These are phyloP conservation scores for Aristolochia contorta DNA, from an alignment of 164 flowering plant species.

Conservation along the genomic window DNA sequence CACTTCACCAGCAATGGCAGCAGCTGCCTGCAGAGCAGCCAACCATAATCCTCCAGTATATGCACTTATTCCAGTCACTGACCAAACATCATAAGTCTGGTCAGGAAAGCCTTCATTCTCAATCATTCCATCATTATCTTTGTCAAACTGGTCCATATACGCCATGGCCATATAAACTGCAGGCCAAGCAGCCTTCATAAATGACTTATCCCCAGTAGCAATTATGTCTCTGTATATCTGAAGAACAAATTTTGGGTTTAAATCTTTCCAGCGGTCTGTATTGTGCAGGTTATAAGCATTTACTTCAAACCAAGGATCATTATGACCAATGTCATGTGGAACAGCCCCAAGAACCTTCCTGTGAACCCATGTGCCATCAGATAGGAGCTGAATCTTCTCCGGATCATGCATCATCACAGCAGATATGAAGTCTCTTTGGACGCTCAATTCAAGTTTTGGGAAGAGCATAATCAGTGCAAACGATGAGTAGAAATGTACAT, in stretches of 20 bases:
- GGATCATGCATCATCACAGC: constrained; percentile 88
- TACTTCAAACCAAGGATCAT: constrained; percentile 91
- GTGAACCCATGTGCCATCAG: constrained; percentile 54
- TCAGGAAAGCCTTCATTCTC: constrained; percentile 98
- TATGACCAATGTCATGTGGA: constrained; percentile 84
- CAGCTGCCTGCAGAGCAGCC: constrained; percentile 86
- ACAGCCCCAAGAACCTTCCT: constrained; percentile 91
- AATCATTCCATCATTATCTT: constrained; percentile 83
- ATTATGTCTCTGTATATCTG: constrained; percentile 81
- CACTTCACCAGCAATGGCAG: constrained; percentile 73
- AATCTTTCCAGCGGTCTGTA: constrained; percentile 85
- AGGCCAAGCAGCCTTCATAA: constrained; percentile 83
- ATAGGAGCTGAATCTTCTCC: constrained; percentile 37
- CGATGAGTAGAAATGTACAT: constrained; percentile 91
- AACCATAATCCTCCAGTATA: constrained; percentile 91
- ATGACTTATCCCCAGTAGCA: constrained; percentile 68
- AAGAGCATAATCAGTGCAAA: constrained; percentile 67
- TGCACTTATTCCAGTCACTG: constrained; percentile 82
- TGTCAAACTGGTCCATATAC: constrained; percentile 84
- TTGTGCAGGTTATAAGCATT: constrained; percentile 68
- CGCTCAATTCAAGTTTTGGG: constrained; percentile 79
- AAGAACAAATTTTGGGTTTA: constrained; percentile 90
- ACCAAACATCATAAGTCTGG: constrained; percentile 95
- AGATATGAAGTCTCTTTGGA: constrained; percentile 90
- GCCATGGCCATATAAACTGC: constrained; percentile 85